phyloP scores from a whole-genome alignment of 148 eudicot genomes.

The Persicaria tinctoria region DNA sequence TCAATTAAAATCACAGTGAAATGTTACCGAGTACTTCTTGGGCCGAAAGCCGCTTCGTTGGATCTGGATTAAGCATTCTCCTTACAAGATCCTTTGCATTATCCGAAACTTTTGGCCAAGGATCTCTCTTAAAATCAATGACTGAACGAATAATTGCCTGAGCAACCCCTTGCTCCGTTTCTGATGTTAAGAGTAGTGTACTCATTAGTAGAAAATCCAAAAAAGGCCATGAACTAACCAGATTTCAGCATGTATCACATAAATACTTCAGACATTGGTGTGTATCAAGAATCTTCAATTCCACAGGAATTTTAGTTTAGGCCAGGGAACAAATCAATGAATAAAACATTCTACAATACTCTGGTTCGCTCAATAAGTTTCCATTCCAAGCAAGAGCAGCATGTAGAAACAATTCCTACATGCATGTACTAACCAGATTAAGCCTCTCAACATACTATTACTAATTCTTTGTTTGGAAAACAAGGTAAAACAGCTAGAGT shows the following conservation, averaged over 20 bases:
- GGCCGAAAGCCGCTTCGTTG: constrained; percentile 59
- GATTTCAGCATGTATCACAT: neutral
- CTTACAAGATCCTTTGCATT: constrained; percentile 68
- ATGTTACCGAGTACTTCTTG: constrained; percentile 63
- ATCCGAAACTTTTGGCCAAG: constrained; percentile 77
- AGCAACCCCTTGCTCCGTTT: constrained; percentile 85
- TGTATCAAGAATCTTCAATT: neutral
- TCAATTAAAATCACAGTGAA: neutral
- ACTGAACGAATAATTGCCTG: constrained; percentile 79
- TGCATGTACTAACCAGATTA: neutral
- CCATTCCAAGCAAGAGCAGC: neutral
- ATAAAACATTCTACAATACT: neutral
- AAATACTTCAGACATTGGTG: neutral
- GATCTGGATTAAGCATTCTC: constrained; percentile 76
- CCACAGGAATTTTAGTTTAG: neutral
- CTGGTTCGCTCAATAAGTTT: neutral
- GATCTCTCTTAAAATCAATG: constrained; percentile 71
- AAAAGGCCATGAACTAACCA: neutral
- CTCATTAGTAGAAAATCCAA: neutral
- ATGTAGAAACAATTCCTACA: neutral
- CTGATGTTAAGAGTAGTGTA: constrained; percentile 20
- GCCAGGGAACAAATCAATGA: too few species aligned
- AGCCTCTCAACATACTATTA: neutral
- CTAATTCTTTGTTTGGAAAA: too few species aligned
- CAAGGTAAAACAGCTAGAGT: neutral